Conservation (phyloP, 2,329 filamentous ascomycete genomes). For the Magnaporthiopsis poae region DNA sequence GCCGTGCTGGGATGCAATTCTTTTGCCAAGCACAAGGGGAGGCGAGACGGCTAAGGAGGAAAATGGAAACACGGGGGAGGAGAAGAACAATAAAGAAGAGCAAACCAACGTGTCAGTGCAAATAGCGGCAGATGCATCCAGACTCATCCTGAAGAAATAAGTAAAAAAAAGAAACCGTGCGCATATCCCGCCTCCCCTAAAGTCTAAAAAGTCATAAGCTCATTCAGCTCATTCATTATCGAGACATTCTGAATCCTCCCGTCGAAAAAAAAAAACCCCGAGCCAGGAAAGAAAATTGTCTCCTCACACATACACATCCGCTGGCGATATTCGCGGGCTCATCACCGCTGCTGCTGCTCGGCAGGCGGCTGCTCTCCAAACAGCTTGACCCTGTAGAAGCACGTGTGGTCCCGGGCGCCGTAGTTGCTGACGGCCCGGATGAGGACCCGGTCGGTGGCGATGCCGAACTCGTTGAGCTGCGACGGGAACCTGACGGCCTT, state of each 20-base stretch:
- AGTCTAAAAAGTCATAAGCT: not conserved
- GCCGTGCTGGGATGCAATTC: not conserved
- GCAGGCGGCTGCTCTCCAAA: constrained; percentile 33
- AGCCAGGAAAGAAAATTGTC: not conserved
- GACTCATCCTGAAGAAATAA: not conserved
- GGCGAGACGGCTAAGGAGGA: not conserved
- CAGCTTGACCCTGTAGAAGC: constrained; percentile 54
- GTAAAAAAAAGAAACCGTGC: not conserved
- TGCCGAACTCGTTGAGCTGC: constrained; percentile 37
- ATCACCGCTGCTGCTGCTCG: not conserved
- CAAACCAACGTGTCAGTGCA: not conserved
- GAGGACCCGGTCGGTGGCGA: constrained; percentile 41
- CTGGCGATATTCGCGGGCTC: no score
- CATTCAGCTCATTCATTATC: not conserved
- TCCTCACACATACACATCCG: not conserved
- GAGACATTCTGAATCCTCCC: not conserved
- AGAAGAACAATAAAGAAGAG: not conserved
- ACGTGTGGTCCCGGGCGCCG: constrained; percentile 49
- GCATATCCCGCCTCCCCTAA: not conserved
- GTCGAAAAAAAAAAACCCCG: not conserved
- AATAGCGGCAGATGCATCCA: not conserved
- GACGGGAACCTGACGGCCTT: constrained; percentile 45
- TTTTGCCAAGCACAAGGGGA: not conserved
- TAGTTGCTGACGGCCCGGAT: constrained; percentile 50
- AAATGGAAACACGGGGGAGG: not conserved